Percentiles rank a stretch among this genome's conserved stretches.
Conservation (phyloP, 768 basidiomycete species). For the Termitomyces sp. region DNA sequence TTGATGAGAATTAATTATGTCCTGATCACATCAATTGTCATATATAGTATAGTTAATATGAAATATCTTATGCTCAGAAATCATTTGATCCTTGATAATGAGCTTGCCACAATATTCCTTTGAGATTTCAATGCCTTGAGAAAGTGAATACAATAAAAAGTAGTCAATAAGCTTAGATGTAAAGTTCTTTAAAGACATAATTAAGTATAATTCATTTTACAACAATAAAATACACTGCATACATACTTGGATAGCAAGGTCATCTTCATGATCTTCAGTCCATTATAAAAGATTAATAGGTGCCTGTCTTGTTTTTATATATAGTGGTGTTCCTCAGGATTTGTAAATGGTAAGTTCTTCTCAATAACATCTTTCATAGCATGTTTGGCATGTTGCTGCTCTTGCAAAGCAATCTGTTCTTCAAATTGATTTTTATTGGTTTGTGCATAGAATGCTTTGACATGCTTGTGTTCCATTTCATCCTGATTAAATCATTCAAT, state of each 20-base stretch:
- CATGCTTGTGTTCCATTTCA: slow-evolving; percentile 1
- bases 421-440: background rate
- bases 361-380: too few species aligned
- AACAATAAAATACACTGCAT: background rate
- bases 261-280: background rate
- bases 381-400: slow-evolving; percentile 7
- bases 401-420: slow-evolving; percentile 14
- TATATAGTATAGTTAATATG: background rate
- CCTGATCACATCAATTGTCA: background rate
- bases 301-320: too few species aligned
- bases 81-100: background rate
- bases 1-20: background rate
- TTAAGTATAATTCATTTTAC: background rate
- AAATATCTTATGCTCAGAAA: background rate
- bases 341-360: too few species aligned
- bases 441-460: slow-evolving; percentile 6
- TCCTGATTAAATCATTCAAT: background rate
- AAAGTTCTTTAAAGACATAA: background rate
- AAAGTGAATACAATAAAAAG: background rate
- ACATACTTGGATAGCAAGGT: background rate
- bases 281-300: background rate
- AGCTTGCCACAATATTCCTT: background rate
- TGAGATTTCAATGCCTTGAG: background rate
- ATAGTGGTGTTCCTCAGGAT: too few species aligned
- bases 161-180: background rate